phyloP scores from a whole-genome alignment of 441 rosid species.

The Biscutella auriculata region DNA sequence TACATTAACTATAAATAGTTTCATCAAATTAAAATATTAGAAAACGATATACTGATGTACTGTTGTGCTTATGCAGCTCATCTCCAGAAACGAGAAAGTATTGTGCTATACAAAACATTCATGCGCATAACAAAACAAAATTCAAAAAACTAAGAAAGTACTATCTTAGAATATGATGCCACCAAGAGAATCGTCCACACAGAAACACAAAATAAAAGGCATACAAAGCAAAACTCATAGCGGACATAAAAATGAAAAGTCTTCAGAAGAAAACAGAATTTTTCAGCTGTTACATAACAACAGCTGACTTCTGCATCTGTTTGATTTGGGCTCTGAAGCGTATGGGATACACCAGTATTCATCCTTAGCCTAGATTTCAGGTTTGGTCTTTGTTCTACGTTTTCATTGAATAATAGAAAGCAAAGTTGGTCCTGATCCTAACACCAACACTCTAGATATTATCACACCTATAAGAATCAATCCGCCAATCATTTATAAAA shows the following conservation, averaged over 20 bases:
- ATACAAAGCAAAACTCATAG: neutral
- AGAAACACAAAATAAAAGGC: neutral
- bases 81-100: neutral
- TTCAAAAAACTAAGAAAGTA: neutral
- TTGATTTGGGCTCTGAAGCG: neutral
- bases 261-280: neutral
- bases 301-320: neutral
- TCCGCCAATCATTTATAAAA: neutral
- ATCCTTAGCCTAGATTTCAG: neutral
- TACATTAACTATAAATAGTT: neutral
- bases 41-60: neutral
- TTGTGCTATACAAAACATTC: neutral
- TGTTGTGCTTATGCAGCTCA: neutral
- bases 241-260: neutral
- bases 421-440: neutral
- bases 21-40: neutral
- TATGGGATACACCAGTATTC: neutral
- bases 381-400: neutral
- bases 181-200: neutral
- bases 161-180: neutral
- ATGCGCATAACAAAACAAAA: neutral
- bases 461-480: neutral
- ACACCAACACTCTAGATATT: neutral
- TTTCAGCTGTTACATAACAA: neutral
- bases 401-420: neutral